Base-by-base conservation (phyloP, 257 asterid genomes). In the Gentiana macrophylla region DNA sequence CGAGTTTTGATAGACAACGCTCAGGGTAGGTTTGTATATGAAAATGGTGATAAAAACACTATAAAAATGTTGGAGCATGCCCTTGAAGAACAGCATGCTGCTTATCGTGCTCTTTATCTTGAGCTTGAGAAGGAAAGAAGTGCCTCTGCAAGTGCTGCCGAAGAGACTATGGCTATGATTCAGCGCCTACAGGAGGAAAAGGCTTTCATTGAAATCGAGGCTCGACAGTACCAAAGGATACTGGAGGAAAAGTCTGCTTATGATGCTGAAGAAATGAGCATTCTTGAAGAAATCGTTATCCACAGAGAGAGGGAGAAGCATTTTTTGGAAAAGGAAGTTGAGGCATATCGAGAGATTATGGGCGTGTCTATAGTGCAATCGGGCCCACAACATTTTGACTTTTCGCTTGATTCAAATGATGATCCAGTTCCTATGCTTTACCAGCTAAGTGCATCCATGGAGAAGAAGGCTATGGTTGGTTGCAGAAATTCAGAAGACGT, bases 111-210 rank as follows among this genome's bases (percentile, higher is more conserved):
- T 12, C 74, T 74, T 53, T 60, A 49, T 50, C 53, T 63, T 13
- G 98, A 91, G 72, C 98, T 91, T 50, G 96, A 91, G 66, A 81
- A 81, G 83, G 98, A 91, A 77, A 82, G 95, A 76, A 80, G 73
- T 75, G 89, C 98, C 32, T 92, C 98, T 33, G 94, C 95, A 38
- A 56, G 67, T 65, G 96, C 98, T 63, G 98, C 98, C 12, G 98
- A 91, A 46, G 98, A 87, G 83, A 94, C 96, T 47, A 82, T 91
- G 96, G 95, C 96, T 52, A 91, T 91, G 98, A 91, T 91, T 68
- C 78, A 75, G 32, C 95, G 98, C 36, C 84, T 91, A n/a, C 96
- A 87, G 68, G 92, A 74, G 53, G 98, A 91, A 67, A 91, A 91
- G 74, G 92, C 94, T 6, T 72, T 75, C 56, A 70, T 88, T 63